Evolutionary conservation across 495 filamentous ascomycete genomes (phyloP), one percentile per base, ranked within the genome.

Genomic region (Talaromyces ruber): DNA sequence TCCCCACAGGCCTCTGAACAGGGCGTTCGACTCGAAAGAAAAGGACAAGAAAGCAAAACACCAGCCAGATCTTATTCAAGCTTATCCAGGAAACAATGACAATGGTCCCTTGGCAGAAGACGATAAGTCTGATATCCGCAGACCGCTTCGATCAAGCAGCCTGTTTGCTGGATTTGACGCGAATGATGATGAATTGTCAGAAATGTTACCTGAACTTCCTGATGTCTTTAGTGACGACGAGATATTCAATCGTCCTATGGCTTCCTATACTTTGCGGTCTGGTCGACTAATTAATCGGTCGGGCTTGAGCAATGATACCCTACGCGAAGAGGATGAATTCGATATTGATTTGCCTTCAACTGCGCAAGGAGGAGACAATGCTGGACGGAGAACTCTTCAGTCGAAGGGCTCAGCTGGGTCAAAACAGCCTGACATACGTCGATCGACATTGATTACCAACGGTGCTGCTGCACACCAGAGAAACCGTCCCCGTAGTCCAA

Each of bases 61-160:
- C 16, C 45, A 51, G 64, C 12, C 57, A 12, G 83, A 83, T 30
- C 81, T 81, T 4, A 75, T 81, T 34, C 84, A 93, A 65, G 80
- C 82, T 6, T 93, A 93, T 68, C 87, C 88, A 4, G 91, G 90
- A 0, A 92, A 91, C 64, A 92, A 92, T 66, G 90, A 93, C 66
- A 88, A 92, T 64, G 90, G 88, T 0, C 89, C 90, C 2, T 70
- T 93, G 61, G 84, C 84, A 4, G 78, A 74, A 53, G 80, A 86
- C 58, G 70, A 69, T 6, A 79, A 74, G 37, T 80, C 82, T 14
- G 79, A 81, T 21, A 77, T 90, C 59, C 83, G 87, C 62, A 81
- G 89, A 37, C 90, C 89, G 2, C 84, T 86, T 64, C 79, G 89
- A 63, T 86, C 88, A 30, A 92, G 88, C 67, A 93, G 89, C 69